Evolutionary conservation across 2,329 filamentous ascomycete genomes (phyloP).

Genomic region (Ilyonectria robusta): DNA sequence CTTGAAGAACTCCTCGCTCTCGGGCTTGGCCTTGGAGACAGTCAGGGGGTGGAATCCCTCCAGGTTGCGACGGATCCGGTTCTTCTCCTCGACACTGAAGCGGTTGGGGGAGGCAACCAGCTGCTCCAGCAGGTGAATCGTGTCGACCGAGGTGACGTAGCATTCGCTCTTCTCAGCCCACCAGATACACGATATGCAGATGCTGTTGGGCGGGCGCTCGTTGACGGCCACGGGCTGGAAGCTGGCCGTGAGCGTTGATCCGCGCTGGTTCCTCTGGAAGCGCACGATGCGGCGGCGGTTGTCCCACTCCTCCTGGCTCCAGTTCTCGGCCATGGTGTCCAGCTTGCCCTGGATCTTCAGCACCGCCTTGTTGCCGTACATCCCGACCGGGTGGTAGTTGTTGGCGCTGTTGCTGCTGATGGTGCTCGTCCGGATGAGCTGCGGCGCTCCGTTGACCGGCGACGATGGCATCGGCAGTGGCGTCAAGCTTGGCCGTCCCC

Average conservation of each 20-base stretch:
- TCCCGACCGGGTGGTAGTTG: slow-evolving; percentile 82
- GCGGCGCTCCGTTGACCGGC: slow-evolving; percentile 56
- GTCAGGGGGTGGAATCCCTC: slow-evolving; percentile 95
- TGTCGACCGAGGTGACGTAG: slow-evolving; percentile 97
- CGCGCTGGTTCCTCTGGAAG: slow-evolving; percentile 86
- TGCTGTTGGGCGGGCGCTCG: slow-evolving; percentile 85
- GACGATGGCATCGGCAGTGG: slow-evolving; percentile 64
- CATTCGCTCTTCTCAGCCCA: slow-evolving; percentile 94
- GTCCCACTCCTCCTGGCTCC: slow-evolving; percentile 86
- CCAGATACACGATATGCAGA: slow-evolving; percentile 97
- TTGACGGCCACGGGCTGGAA: slow-evolving; percentile 86
- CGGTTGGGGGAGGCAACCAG: slow-evolving; percentile 81
- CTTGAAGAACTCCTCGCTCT: slow-evolving; percentile 98
- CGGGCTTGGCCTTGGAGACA: slow-evolving; percentile 91
- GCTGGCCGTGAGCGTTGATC: slow-evolving; percentile 83
- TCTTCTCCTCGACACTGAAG: slow-evolving; percentile 98
- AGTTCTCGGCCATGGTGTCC: slow-evolving; percentile 84
- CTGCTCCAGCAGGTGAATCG: slow-evolving; percentile 93
- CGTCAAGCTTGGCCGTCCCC: slow-evolving; percentile 61
- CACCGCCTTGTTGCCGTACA: slow-evolving; percentile 87
- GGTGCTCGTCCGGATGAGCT: slow-evolving; percentile 71
- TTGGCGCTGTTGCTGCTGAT: slow-evolving; percentile 57
- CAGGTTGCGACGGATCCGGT: slow-evolving; percentile 93
- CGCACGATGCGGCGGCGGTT: slow-evolving; percentile 87
- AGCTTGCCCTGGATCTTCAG: slow-evolving; percentile 90